Conservation (phyloP, 345 rosid species). For the Xanthoceras sorbifolium region DNA sequence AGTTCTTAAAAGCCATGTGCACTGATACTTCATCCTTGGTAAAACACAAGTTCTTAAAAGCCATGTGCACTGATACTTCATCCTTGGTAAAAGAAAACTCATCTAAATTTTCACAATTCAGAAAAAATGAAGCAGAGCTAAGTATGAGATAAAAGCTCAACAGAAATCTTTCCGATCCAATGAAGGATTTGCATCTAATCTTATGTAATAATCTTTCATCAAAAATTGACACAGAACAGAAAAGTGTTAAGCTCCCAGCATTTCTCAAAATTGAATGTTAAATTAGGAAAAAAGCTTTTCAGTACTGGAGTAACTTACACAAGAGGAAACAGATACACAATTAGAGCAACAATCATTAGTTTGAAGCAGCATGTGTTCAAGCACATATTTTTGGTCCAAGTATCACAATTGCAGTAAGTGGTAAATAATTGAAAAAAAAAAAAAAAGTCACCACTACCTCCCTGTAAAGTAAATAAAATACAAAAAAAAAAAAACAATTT, state of each 20-base stretch:
- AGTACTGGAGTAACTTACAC: too few species aligned
- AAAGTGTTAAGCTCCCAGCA: background rate
- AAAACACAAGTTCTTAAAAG: background rate
- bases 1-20: background rate
- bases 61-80: background rate
- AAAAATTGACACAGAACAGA: background rate
- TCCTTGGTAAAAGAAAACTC: background rate
- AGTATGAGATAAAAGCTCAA: background rate
- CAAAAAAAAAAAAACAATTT: too few species aligned
- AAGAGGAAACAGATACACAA: background rate
- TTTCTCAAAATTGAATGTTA: too few species aligned
- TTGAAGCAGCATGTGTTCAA: background rate
- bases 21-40: background rate
- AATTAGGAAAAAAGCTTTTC: too few species aligned
- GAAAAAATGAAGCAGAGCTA: background rate
- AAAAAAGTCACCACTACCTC: too few species aligned
- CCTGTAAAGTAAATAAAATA: too few species aligned
- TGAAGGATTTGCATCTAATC: background rate
- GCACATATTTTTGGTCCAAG: background rate
- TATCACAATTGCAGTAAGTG: too few species aligned
- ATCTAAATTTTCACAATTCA: background rate
- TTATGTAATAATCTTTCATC: background rate
- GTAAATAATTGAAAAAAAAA: too few species aligned
- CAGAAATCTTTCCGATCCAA: background rate
- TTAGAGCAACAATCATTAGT: background rate